phyloP scores from a whole-genome alignment of 73 alveolate genomes.

The Urostyla sp. region DNA sequence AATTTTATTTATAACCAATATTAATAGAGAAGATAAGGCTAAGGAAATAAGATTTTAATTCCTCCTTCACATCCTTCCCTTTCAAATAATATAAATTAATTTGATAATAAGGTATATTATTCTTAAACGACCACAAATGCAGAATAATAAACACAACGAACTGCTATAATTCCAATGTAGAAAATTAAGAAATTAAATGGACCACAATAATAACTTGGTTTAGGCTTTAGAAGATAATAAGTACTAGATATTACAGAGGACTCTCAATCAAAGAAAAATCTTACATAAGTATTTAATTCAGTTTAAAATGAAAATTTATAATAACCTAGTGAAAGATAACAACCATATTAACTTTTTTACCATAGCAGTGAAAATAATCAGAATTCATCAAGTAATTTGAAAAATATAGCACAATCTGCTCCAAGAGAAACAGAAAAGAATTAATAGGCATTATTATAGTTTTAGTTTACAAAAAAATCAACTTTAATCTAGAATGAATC shows the following conservation, averaged over 20 bases:
- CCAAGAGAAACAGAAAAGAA: slow-evolving; percentile 1
- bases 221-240: slow-evolving; percentile 30
- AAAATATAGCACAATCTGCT: not conserved
- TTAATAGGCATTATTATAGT: not conserved
- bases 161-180: too few relatives aligned
- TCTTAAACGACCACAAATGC: too few relatives aligned
- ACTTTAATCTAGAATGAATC: slow-evolving; percentile 25
- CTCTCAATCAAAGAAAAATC: slow-evolving; percentile 30
- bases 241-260: slow-evolving; percentile 55
- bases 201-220: too few relatives aligned
- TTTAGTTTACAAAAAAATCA: slow-evolving; percentile 37
- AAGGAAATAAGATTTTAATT: too few relatives aligned
- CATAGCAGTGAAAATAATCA: not conserved
- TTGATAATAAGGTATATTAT: too few relatives aligned
- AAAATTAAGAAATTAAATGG: too few relatives aligned
- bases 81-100: too few relatives aligned
- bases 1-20: too few relatives aligned
- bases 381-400: too few relatives aligned
- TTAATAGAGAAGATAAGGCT: too few relatives aligned
- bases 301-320: not conserved
- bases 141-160: too few relatives aligned
- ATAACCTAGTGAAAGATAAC: slow-evolving; percentile 20
- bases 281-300: slow-evolving; percentile 21
- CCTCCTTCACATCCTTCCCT: too few relatives aligned
- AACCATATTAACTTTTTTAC: slow-evolving; percentile 18